Evolutionary conservation across 2,329 filamentous ascomycete genomes (phyloP).

Genomic region (Cladorrhinum sp.): DNA sequence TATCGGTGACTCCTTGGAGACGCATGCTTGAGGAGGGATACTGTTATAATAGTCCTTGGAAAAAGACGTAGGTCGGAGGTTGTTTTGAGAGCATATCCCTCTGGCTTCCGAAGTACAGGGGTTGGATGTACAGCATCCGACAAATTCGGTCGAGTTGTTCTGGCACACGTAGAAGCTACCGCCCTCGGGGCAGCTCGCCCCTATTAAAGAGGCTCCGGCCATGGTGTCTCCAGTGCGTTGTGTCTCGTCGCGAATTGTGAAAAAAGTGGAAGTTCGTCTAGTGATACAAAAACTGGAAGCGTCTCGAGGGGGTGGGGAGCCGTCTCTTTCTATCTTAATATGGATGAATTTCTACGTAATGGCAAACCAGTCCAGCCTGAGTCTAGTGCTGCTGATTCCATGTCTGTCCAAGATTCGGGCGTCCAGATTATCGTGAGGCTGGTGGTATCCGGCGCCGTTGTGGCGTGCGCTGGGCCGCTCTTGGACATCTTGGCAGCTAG

Average conservation of each 20-base stretch:
- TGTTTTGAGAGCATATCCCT: not conserved
- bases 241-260: not conserved
- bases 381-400: not conserved
- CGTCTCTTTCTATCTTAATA: not conserved
- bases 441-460: no score
- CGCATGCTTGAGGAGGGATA: not conserved
- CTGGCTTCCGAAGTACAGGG: constrained; percentile 13
- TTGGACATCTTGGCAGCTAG: not conserved
- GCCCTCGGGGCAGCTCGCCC: constrained; percentile 29
- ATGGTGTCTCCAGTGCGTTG: not conserved
- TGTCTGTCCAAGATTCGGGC: no score
- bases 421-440: no score
- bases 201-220: not conserved
- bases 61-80: not conserved
- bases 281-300: no score
- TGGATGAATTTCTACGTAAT: no score
- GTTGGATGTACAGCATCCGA: constrained; percentile 40
- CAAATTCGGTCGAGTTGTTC: constrained; percentile 33
- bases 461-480: no score
- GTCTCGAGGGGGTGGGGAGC: not conserved
- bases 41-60: not conserved
- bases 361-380: not conserved
- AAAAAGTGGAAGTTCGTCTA: not conserved
- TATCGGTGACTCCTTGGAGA: not conserved
- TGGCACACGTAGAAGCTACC: constrained; percentile 39